Base-by-base conservation (phyloP, 768 basidiomycete genomes). In the Lyophyllum semitale region DNA sequence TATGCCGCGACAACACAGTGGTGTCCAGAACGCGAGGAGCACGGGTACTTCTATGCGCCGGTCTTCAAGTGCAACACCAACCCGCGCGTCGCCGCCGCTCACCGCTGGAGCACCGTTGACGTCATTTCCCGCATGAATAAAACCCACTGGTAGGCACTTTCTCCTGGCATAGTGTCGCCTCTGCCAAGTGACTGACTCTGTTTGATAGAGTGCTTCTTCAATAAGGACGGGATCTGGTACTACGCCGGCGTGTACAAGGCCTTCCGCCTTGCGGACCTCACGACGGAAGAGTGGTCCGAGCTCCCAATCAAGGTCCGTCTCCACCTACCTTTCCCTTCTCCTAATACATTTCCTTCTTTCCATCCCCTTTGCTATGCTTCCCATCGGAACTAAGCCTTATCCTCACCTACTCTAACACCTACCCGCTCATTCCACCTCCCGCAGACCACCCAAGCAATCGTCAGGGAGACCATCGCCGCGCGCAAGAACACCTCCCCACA, bases 141-240 rank as follows among this genome's bases (percentile, higher is more conserved):
- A n/a, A 57, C 82, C 87, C 3, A 89, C 85, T 45, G 90, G 89
- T 84, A 59, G 55, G 71, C 22, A 17, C 6, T 11, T 56, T 23
- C 18, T 46, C 46, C 7, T 48, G n/a, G 15, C 40, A 44, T 2
- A 11, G 3, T 4, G 5, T 7, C 20, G 38, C 2, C 18, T 4
- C 4, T 23, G 17, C 47, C 12, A 8, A 11, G 8, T 20, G 11
- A 2, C 41, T 50, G 25, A 54, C n/a, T n/a, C n/a, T n/a, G n/a
- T n/a, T n/a, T n/a, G n/a, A n/a, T 54, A 90, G 90, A 92, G 64
- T 92, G 88, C 59, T 92, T 92, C 68, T 92, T 84, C 61, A 87
- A 85, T 68, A 90, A 85, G 66, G 88, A 90, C 52, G 87, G 86
- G 8, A 81, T 83, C 55, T 92, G 88, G 88, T 92, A 91, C 66